Evolutionary conservation across 1,284 basidiomycete species (phyloP).

Genomic region (Marasmius sp.): DNA sequence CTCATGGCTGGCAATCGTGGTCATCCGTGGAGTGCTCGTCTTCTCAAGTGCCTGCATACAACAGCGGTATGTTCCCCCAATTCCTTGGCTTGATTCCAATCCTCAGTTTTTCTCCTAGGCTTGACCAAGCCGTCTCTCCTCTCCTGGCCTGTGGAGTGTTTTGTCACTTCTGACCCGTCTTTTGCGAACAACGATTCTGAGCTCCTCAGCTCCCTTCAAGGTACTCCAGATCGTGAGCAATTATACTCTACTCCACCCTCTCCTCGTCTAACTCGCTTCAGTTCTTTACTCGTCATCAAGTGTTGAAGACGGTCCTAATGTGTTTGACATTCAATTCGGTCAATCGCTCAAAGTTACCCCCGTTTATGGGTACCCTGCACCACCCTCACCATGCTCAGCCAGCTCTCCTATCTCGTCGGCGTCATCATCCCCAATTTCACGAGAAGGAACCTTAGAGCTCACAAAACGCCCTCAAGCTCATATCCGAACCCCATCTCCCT

Average conservation of each 20-base stretch:
- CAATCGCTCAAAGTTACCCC: background rate
- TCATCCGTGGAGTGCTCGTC: background rate
- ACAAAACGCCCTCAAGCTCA: background rate
- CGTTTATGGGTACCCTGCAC: background rate
- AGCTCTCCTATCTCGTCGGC: conserved; percentile 2
- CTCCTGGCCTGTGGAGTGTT: conserved; percentile 12
- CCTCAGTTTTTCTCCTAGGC: background rate
- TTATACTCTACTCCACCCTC: background rate
- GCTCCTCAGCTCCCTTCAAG: background rate
- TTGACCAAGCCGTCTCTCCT: background rate
- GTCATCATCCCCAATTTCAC: background rate
- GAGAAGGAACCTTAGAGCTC: background rate
- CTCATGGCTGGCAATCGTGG: background rate
- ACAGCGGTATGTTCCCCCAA: background rate
- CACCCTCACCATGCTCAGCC: background rate
- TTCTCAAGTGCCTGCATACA: background rate
- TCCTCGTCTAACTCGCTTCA: background rate
- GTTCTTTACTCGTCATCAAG: background rate
- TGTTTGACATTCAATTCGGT: conserved; percentile 16
- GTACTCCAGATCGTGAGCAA: conserved; percentile 11
- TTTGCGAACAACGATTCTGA: conserved; percentile 1
- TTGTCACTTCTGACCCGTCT: conserved; percentile 6
- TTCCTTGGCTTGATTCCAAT: background rate
- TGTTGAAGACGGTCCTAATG: conserved; percentile 7
- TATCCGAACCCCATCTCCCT: conserved; percentile 2